A percentile compares a stretch with the other conserved stretches of the same genome.
Evolutionary conservation across 2,329 filamentous ascomycete species (phyloP).

Genomic region (Xylariaceae sp.): DNA sequence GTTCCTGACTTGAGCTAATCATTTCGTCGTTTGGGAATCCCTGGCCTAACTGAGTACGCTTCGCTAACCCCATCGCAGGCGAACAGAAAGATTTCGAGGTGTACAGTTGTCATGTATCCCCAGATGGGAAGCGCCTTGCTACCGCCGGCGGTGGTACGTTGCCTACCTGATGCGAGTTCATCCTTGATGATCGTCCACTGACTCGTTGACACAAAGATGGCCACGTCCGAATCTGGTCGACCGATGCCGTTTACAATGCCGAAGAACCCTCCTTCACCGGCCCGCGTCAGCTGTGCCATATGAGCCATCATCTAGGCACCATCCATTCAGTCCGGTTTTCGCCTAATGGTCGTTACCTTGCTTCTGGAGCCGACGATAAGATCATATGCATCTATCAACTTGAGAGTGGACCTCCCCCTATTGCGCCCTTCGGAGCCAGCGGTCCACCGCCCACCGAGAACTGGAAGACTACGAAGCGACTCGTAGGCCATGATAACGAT

Average conservation of each 20-base stretch:
- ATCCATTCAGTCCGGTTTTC: slow-evolving; percentile 98
- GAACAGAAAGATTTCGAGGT: slow-evolving; percentile 98
- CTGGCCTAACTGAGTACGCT: background rate
- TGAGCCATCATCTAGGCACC: slow-evolving; percentile 97
- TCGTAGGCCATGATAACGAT: slow-evolving; percentile 97
- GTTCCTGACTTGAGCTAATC: slow-evolving; percentile 20
- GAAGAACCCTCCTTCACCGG: slow-evolving; percentile 64
- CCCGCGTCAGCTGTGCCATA: slow-evolving; percentile 91
- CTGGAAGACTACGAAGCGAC: slow-evolving; percentile 88
- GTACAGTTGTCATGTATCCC: slow-evolving; percentile 95
- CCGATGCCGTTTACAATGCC: slow-evolving; percentile 82
- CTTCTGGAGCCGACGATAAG: slow-evolving; percentile 96
- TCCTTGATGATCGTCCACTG: slow-evolving; percentile 8
- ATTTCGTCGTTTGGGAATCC: background rate
- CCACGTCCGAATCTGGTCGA: slow-evolving; percentile 96
- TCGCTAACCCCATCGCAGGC: slow-evolving; percentile 44
- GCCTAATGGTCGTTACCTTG: slow-evolving; percentile 87
- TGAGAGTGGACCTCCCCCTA: slow-evolving; percentile 72
- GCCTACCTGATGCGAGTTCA: background rate
- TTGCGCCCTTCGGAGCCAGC: slow-evolving; percentile 71
- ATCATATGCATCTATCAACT: slow-evolving; percentile 96
- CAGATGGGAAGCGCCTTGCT: slow-evolving; percentile 84
- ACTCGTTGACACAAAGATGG: slow-evolving; percentile 57
- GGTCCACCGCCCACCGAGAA: slow-evolving; percentile 93
- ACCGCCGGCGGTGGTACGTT: slow-evolving; percentile 83